Conservation (phyloP, 2,329 filamentous ascomycete genomes). For the Gnomoniopsis sp. region DNA sequence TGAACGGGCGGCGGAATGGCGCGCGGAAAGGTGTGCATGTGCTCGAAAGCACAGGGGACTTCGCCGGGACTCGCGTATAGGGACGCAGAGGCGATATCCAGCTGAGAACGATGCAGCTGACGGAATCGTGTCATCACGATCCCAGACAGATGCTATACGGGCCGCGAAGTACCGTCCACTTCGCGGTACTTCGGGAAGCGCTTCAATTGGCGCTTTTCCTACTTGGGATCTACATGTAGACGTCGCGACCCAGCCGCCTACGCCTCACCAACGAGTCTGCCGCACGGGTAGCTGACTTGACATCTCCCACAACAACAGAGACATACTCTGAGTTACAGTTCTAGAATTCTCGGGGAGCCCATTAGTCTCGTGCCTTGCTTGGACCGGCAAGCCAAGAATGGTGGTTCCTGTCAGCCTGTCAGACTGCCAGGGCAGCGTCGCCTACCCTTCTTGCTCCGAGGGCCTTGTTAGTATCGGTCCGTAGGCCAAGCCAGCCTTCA, state of each 20-base stretch:
- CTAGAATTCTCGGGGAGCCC: too few relatives aligned
- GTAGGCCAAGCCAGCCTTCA: too few relatives aligned
- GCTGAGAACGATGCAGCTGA: too few relatives aligned
- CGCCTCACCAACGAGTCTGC: neutral
- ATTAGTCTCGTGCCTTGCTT: neutral
- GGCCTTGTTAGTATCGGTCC: too few relatives aligned
- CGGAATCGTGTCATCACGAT: constrained; percentile 17
- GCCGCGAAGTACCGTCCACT: constrained; percentile 11
- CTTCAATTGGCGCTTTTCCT: constrained; percentile 8
- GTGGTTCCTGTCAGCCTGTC: neutral
- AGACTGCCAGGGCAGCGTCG: too few relatives aligned
- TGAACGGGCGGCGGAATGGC: neutral
- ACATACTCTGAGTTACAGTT: neutral
- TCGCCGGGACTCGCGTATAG: too few relatives aligned
- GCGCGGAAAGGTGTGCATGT: constrained; percentile 3
- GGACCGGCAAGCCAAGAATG: neutral
- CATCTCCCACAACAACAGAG: too few relatives aligned
- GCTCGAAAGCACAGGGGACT: constrained; percentile 11
- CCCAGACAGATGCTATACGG: constrained; percentile 5
- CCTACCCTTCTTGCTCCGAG: too few relatives aligned
- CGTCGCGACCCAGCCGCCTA: neutral
- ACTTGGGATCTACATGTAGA: constrained; percentile 8
- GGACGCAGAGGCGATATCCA: neutral
- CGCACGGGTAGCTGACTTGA: too few relatives aligned
- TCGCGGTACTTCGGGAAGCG: constrained; percentile 7